Evolutionary conservation across 139 green algal species (phyloP).

Genomic region (Micractinium sp.): DNA sequence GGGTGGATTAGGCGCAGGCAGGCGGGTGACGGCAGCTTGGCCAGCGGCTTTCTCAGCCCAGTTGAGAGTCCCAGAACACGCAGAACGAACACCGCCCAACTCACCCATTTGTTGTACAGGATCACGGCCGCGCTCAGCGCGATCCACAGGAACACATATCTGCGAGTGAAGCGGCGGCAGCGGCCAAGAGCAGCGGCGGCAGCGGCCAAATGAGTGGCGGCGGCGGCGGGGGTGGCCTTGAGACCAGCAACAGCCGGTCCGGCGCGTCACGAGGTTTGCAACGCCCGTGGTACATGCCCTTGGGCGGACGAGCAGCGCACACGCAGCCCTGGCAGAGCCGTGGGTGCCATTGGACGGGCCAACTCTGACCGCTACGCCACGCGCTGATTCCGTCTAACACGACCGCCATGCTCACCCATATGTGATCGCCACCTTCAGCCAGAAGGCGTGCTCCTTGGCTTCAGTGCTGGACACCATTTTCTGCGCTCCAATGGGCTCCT

Average conservation of each 20-base stretch:
- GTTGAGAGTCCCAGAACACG: too few species aligned
- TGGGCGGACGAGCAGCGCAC: too few species aligned
- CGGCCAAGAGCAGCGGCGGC: not conserved
- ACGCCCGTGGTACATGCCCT: not conserved
- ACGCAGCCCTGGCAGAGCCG: not conserved
- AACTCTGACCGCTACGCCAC: not conserved
- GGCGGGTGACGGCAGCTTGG: too few species aligned
- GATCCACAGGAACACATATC: constrained; percentile 39
- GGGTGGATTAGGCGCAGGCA: too few species aligned
- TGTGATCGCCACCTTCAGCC: not conserved
- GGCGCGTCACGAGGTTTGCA: not conserved
- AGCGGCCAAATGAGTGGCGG: not conserved
- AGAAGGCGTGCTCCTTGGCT: not conserved
- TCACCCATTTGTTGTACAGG: constrained; percentile 72
- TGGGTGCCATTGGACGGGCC: not conserved
- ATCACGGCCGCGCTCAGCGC: constrained; percentile 33
- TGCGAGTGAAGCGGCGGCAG: not conserved
- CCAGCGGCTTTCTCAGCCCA: too few species aligned
- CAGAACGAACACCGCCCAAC: too few species aligned
- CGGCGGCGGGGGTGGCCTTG: not conserved
- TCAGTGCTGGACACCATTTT: not conserved
- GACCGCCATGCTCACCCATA: not conserved
- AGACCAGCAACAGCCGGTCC: not conserved
- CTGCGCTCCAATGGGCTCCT: not conserved
- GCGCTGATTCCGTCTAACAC: too few species aligned